phyloP scores from a whole-genome alignment of 371 early-diverging fungal species.

The Funneliformis caledonium region DNA sequence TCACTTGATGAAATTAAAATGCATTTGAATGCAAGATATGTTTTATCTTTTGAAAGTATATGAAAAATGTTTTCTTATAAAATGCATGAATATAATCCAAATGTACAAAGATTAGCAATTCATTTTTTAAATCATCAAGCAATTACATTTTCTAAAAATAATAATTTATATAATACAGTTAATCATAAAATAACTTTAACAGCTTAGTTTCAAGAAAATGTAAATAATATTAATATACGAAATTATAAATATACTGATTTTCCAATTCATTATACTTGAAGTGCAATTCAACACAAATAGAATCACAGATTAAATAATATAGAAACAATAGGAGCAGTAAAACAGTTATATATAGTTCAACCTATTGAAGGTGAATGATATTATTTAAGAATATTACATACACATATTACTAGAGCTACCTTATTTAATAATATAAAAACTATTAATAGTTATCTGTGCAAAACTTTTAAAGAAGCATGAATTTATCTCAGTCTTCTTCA shows the following conservation, averaged over 20 bases:
- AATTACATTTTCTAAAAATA: slow-evolving; percentile 35
- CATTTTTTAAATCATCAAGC: slow-evolving; percentile 43
- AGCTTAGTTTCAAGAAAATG: slow-evolving; percentile 42
- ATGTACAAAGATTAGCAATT: slow-evolving; percentile 37
- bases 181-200: slow-evolving; percentile 36
- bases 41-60: too few species aligned
- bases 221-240: not conserved
- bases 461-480: slow-evolving; percentile 23
- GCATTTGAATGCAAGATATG: slow-evolving; percentile 40
- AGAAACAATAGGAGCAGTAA: slow-evolving; percentile 40
- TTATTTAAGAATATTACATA: not conserved
- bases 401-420: slow-evolving; percentile 17
- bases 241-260: slow-evolving; percentile 38
- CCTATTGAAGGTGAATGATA: not conserved
- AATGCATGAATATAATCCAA: slow-evolving; percentile 42
- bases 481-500: slow-evolving; percentile 20
- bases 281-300: too few species aligned
- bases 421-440: slow-evolving; percentile 19
- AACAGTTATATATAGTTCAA: slow-evolving; percentile 35
- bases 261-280: slow-evolving; percentile 18
- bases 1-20: slow-evolving; percentile 42
- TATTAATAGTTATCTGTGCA: not conserved
- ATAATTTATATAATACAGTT: slow-evolving; percentile 14
- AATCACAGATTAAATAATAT: not conserved
- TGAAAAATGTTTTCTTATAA: slow-evolving; percentile 44